These are phyloP conservation scores for Hebeloma cylindrosporum DNA, from an alignment of 768 basidiomycete species.

Conservation along the genomic window DNA sequence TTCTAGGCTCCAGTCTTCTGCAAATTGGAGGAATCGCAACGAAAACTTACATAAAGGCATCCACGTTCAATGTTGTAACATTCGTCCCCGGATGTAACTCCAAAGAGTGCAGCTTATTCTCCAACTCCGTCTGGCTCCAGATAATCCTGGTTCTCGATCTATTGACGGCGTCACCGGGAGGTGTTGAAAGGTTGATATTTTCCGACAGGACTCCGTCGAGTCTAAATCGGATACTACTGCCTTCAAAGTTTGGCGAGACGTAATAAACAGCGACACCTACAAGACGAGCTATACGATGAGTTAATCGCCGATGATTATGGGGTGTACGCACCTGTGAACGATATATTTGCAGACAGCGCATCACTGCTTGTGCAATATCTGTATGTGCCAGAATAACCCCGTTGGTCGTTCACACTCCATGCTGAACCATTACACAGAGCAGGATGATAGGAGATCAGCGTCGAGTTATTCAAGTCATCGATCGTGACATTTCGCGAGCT, in stretches of 20 bases:
- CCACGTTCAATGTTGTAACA: constrained; percentile 21
- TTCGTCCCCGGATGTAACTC: constrained; percentile 18
- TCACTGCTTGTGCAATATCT: constrained; percentile 7
- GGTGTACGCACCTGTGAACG: constrained; percentile 22
- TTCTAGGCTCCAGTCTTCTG: background rate
- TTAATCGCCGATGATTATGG: background rate
- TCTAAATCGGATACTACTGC: constrained; percentile 13
- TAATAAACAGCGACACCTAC: constrained; percentile 26
- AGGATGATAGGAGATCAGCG: constrained; percentile 16
- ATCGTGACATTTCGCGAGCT: constrained; percentile 20
- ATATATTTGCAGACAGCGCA: constrained; percentile 17
- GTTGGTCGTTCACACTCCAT: constrained; percentile 14
- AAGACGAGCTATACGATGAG: background rate
- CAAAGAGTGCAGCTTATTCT: constrained; percentile 18
- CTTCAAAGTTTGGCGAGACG: constrained; percentile 16
- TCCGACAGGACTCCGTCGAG: constrained; percentile 19
- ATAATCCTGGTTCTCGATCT: constrained; percentile 14
- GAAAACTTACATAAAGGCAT: constrained; percentile 22
- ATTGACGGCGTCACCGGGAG: constrained; percentile 8
- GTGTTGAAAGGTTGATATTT: constrained; percentile 14
- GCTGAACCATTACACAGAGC: constrained; percentile 21
- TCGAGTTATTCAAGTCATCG: constrained; percentile 15
- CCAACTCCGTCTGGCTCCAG: constrained; percentile 17
- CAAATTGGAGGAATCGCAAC: background rate
- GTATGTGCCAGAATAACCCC: constrained; percentile 13